Evolutionary conservation across 2,329 filamentous ascomycete genomes (phyloP), one percentile per base, ranked within the genome.

Genomic region (Amylocarpus encephaloides): DNA sequence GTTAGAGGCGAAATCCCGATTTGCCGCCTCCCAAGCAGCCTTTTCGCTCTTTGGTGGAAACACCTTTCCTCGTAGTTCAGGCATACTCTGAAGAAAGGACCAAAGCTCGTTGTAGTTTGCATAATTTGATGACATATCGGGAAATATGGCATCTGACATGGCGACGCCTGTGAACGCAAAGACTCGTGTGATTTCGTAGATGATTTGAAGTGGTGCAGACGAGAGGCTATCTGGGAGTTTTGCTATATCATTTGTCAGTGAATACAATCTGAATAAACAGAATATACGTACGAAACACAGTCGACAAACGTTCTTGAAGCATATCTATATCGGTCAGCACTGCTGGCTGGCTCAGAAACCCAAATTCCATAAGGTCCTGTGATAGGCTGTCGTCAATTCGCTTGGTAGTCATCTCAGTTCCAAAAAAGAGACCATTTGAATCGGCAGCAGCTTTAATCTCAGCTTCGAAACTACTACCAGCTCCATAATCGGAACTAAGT

Each of bases 41-140:
- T 63, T 46, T 0, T 68, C 65, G 1, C 73, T 74, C 29, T 64
- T 65, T n/a, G 73, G 70, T 0, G 80, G 80, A 1, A 83, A 68
- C 0, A 56, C 53, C 49, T 74, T 76, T 0, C 68, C 70, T 3
- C 60, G 51, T 16, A 82, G 75, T 0, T 64, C 52, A 0, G 66
- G 63, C 6, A 76, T 67, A 0, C 56, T 50, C 1, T 60, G 60
- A 1, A 83, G 62, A 9, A 61, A 63, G 0, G 55, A 54, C 64
- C 75, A 73, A 3, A 83, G 64, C 0, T 46, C 62, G 1, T 57
- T 54, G 40, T 79, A 77, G 34, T 76, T 66, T 0, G 66, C 58
- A 70, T 75, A 78, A 0, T 42, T 38, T 4, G 48, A 16, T 4
- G 41, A n/a, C 1, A 38, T 32, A 13, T 26, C 22, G 22, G 48